Base-by-base conservation (phyloP, 257 asterid species). In the Capsicum baccatum region DNA sequence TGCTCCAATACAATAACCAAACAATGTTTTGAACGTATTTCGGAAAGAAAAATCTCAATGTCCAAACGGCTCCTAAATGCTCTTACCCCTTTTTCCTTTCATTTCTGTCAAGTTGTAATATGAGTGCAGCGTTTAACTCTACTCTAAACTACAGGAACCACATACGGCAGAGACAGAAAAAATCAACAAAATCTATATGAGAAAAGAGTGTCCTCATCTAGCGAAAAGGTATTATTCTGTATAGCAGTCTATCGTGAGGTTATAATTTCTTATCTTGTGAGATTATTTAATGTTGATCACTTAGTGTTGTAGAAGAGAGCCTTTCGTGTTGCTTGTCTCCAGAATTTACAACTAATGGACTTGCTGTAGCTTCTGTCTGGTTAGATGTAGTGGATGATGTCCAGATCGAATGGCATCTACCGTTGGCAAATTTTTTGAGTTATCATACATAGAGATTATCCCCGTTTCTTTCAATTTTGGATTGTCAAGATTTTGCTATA, bases 131-230 rank as follows among this genome's bases (percentile, higher is more conserved):
- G 50, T 50, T 50, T 74, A 55, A 69, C 62, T 85, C 21, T 54
- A 14, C 15, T 78, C 16, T 86, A 80, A 16, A 81, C 87, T 92
- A 88, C 93, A 96, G 98, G 86, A 76, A 86, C 90, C 87, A 83
- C 78, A 83, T 84, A 80, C 82, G 87, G 83, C 47, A 66, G 47
- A 44, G 90, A 84, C 33, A 26, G 33, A 67, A 85, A 83, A 78
- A 69, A 64, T 83, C 91, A 86, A 66, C 86, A 21, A 71, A 87
- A 74, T 57, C 89, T 69, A 69, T 84, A 73, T 66, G 88, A 82
- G 80, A 83, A 81, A 63, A 86, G 80, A 82, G 85, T 86, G 83
- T 60, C 84, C 2, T 54, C 60, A 42, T 79, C 90, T 63, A 87
- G 48, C 71, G 73, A 50, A 80, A 89, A 90, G 96, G 98, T 93